Percentiles rank a stretch among this genome's conserved stretches.
Conservation (phyloP, 2,329 filamentous ascomycete genomes). For the Trichoderma sp. region DNA sequence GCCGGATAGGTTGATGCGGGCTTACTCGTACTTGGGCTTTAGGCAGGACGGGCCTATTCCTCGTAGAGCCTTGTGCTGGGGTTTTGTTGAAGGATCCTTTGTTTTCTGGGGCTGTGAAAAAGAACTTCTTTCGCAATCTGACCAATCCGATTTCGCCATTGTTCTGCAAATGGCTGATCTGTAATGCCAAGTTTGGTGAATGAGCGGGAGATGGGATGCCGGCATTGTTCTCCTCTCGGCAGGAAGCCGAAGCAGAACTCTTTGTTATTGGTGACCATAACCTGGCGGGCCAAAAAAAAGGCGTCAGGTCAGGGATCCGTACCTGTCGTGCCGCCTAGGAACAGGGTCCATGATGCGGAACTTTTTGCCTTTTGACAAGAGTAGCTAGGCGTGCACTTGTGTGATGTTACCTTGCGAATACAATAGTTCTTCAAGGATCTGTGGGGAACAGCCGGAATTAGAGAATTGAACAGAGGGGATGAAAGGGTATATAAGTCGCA, state of each 20-base stretch:
- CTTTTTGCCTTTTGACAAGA: not conserved
- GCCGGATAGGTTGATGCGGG: not conserved
- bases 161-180: not conserved
- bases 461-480: not conserved
- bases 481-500: not conserved
- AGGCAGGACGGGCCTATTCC: not conserved
- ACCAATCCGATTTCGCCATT: not conserved
- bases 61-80: not conserved
- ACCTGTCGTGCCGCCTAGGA: not conserved
- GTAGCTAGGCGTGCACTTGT: constrained; percentile 1
- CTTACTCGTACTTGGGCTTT: not conserved
- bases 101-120: not conserved
- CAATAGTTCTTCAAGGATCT: not conserved
- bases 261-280: not conserved
- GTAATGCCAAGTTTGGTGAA: not conserved
- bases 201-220: not conserved
- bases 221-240: not conserved
- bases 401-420: constrained; percentile 8
- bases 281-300: not conserved
- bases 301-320: not conserved
- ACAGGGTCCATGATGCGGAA: not conserved
- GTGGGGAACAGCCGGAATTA: not conserved
- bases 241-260: not conserved
- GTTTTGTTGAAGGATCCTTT: not conserved
- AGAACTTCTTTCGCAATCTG: not conserved